These are phyloP conservation scores for Stenogyne calaminthoides DNA, from an alignment of 305 asterid genomes.

Conservation along the genomic window DNA sequence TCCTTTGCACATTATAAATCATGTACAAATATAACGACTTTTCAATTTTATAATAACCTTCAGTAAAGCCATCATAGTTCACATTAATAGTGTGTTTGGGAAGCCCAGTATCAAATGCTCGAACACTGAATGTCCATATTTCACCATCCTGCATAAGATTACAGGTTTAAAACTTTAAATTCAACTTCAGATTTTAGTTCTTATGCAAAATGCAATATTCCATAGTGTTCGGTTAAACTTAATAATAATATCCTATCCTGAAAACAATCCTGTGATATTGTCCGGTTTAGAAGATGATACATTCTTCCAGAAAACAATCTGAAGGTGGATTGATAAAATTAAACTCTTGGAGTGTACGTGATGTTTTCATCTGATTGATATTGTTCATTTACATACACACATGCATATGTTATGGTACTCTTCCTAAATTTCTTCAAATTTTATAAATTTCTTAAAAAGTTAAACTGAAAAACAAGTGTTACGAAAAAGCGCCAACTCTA, in stretches of 20 bases:
- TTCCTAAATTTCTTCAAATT: not conserved
- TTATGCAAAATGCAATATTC: not conserved
- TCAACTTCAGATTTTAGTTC: slow-evolving; percentile 17
- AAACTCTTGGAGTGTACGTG: not conserved
- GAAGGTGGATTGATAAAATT: slow-evolving; percentile 9
- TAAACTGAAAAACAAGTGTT: not conserved
- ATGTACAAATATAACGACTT: slow-evolving; percentile 10
- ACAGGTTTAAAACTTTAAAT: slow-evolving; percentile 12
- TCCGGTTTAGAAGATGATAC: not conserved
- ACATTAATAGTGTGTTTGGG: slow-evolving; percentile 82
- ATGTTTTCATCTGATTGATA: not conserved
- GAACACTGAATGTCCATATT: slow-evolving; percentile 96
- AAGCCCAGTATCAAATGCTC: slow-evolving; percentile 74
- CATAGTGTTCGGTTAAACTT: not conserved
- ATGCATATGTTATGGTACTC: not conserved
- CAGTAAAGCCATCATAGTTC: slow-evolving; percentile 96
- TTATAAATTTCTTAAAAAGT: not conserved
- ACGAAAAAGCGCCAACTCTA: not conserved
- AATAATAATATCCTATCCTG: too few relatives aligned
- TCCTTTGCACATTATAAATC: slow-evolving; percentile 15
- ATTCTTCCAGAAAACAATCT: not conserved
- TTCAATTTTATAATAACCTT: slow-evolving; percentile 57
- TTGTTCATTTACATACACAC: not conserved
- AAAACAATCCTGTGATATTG: not conserved
- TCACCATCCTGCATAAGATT: slow-evolving; percentile 84